Evolutionary conservation across 1,284 basidiomycete genomes (phyloP), one percentile per base, ranked within the genome.

Genomic region (Ceraceosorus guamensis): DNA sequence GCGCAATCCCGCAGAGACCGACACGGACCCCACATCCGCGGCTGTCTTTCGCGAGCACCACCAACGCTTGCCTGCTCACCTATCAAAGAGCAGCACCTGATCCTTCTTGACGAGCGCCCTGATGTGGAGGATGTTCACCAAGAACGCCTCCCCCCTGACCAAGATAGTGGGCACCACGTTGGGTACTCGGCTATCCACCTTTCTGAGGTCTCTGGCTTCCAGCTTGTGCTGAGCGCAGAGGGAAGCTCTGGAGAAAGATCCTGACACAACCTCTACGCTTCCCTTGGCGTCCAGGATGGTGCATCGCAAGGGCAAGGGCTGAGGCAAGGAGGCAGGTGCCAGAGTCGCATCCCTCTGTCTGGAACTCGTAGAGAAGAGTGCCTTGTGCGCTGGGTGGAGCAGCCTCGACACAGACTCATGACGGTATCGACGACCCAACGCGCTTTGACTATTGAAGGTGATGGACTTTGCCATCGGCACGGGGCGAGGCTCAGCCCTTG

Each of bases 81-180:
- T 86, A 72, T 97, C 91, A 74, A 98, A 97, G 30, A 98, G 82
- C 46, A 96, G 81, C 44, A 97, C 89, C 41, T 87, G 82, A 75
- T 96, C 89, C 5, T 89, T 86, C 78, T 97, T 97, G 75, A 98
- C 86, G 48, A 97, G 83, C 1, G 91, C 91, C 52, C 92, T 85
- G 50, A 97, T 88, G 74, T 97, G 91, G 39, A 97, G 83, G 48
- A 97, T 88, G 65, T 95, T 96, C 55, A 96, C 66, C 14, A 73
- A 49, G 64, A 97, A 87, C 49, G 88, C 89, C 75, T 89, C 86
- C 69, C 86, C 85, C 60, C 93, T 83, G 45, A 89, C 85, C 47
- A 98, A 82, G 70, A 97, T 95, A 14, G 76, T 91, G 34, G 93
- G 92, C 13, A 97, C 89, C 55, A 93, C 83, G 77, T 92, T 95